Base-by-base conservation (phyloP, 2,329 filamentous ascomycete species). In the Chrysoporthe austroafricana region DNA sequence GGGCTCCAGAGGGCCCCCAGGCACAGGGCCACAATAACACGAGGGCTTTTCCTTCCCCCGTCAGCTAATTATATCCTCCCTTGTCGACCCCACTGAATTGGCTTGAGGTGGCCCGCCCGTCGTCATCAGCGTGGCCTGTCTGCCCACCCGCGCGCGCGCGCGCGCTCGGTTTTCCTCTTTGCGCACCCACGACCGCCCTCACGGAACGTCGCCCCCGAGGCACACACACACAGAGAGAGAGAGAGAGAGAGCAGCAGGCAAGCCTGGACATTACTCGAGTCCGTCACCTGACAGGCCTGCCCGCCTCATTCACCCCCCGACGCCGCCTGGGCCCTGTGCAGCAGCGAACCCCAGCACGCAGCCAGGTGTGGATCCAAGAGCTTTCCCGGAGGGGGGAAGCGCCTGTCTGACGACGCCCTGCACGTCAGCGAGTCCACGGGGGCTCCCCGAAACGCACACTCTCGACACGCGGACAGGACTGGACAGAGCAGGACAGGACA, bases 111-210 rank as follows among this genome's bases (percentile, higher is more conserved):
- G 42, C 43, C 54, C 32, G 9, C 26, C 48, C 42, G 59, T 61
- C 59, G 59, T 61, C 59, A 61, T 61, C 59, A 61, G 26, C 2
- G 39, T 61, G 58, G 58, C 21, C 58, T 61, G 58, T 61, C 58
- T 44, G 14, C 21, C 14, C 26, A 26, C 26, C 26, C 26, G 26
- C 26, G 26, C 26, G 8, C 16, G 8, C 16, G 26, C 50, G 13
- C 32, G 3, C 6, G 21, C 21, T 3, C 26, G 44, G 44, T 14
- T 46, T n/a, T n/a, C 32, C 54, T 39, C 26, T 18, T 32, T 61
- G 43, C 59, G 59, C 59, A 34, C 43, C 42, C 59, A 34, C 59
- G 16, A 11, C 16, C 54, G 18, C 48, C 36, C 48, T 34, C 14
- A n/a, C 54, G 34, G 34, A 39, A n/a, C 6, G 8, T 36, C 34